Conservation (phyloP, 2,329 filamentous ascomycete genomes). For the Diaporthe longicolla region DNA sequence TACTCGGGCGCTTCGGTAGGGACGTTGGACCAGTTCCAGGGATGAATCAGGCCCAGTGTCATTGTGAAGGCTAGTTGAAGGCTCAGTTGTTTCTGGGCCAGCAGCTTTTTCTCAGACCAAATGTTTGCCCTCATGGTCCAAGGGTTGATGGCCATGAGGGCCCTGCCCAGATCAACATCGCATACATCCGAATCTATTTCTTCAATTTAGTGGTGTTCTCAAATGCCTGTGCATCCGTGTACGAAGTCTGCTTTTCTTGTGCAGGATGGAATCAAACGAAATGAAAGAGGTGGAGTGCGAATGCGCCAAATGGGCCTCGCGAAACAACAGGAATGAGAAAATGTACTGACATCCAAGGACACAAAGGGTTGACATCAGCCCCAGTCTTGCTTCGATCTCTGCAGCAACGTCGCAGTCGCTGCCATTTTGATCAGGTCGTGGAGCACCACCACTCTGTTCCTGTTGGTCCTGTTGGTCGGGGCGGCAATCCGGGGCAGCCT, state of each 20-base stretch:
- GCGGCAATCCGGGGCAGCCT: not conserved
- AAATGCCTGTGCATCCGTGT: not conserved
- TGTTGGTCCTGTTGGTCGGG: conserved; percentile 23
- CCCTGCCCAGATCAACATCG: conserved; percentile 38
- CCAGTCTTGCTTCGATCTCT: conserved; percentile 38
- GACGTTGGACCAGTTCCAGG: conserved; percentile 35
- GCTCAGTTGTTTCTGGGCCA: conserved; percentile 39
- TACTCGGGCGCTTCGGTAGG: conserved; percentile 32
- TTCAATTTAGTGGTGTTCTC: conserved; percentile 13
- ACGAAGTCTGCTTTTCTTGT: not conserved
- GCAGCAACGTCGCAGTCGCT: conserved; percentile 8
- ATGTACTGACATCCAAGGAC: conserved; percentile 42
- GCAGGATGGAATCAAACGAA: not conserved
- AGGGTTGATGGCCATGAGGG: conserved; percentile 40
- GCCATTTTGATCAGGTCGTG: conserved; percentile 3
- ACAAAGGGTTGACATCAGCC: conserved; percentile 40
- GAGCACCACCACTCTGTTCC: not conserved
- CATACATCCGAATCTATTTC: conserved; percentile 41
- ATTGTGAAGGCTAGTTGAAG: conserved; percentile 41
- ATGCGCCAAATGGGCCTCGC: not conserved
- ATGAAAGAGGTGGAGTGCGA: not conserved
- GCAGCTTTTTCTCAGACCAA: conserved; percentile 39
- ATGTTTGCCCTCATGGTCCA: conserved; percentile 39
- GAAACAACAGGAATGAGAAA: not conserved
- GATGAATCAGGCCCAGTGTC: conserved; percentile 38